Evolutionary conservation across 257 asterid species (phyloP), one percentile per base, ranked within the genome.

Genomic region (Haberlea rhodopensis): DNA sequence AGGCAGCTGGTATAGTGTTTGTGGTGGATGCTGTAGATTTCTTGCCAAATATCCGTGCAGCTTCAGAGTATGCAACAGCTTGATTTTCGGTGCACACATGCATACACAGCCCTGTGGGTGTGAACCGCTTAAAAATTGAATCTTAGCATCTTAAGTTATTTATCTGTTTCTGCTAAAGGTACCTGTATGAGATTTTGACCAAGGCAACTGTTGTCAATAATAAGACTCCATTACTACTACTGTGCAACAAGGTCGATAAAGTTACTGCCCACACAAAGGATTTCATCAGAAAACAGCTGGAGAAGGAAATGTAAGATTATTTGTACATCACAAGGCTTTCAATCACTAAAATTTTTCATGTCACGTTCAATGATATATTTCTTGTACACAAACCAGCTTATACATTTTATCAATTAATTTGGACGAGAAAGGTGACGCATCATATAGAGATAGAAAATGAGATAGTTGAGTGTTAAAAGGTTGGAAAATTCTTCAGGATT

Each of bases 181-280:
- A 85, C 82, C 82, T 89, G 0, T 91, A 84, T 73, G 95, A 92
- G 53, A 78, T 92, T 57, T 66, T 92, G 80, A 92, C 98, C 7
- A 82, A 85, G 71, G 87, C 82, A 40, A 67, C 70, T 60, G 86
- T 87, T 19, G 91, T 89, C 68, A 85, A 92, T 88, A 82, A 68
- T 60, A 92, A 81, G 71, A 74, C 76, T 57, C 95, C 96, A 21
- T 46, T 87, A 51, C 76, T 87, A 15, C 73, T 92, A 28, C 79
- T 89, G 71, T 89, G 99, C 85, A 89, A 87, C 87, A 92, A 92
- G 81, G 94, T 89, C 73, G 98, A 87, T 72, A 87, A 84, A 73
- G 82, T 86, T 68, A 84, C 95, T 28, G 98, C 98, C 56, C 97
- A 89, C 66, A 78, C 95, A 21, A 76, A 83, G 79, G 95, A 84